Percentiles rank a stretch among this genome's conserved stretches.
Conservation (phyloP, 2,329 filamentous ascomycete species). For the Colletotrichum navitas region DNA sequence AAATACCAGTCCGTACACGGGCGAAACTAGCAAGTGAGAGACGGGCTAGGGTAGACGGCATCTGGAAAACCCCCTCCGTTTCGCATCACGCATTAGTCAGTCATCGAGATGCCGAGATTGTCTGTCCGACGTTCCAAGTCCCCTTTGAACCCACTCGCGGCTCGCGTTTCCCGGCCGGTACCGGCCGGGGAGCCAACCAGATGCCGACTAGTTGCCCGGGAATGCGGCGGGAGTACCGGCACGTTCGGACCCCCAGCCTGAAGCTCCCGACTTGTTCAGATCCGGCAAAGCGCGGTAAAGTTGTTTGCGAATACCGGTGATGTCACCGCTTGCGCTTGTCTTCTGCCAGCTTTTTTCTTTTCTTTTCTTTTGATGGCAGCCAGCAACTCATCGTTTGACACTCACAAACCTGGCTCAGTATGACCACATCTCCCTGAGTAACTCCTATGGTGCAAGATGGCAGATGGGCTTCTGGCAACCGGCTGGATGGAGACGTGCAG, state of each 20-base stretch:
- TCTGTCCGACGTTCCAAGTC: background rate
- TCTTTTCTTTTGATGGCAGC: no score
- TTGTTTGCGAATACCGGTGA: no score
- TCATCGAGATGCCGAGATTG: background rate
- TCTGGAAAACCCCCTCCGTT: background rate
- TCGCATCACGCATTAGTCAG: background rate
- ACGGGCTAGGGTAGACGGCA: background rate
- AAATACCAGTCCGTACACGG: background rate
- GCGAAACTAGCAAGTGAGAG: background rate
- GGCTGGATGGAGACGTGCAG: background rate
- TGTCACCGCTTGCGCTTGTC: no score
- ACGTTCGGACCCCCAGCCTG: no score
- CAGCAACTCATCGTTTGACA: background rate
- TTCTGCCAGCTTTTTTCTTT: no score
- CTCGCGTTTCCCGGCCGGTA: constrained; percentile 26
- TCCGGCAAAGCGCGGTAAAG: no score
- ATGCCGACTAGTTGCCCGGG: constrained; percentile 18
- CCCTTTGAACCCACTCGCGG: background rate
- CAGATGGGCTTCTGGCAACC: background rate
- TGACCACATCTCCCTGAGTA: no score
- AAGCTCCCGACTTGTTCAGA: no score
- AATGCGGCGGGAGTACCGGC: constrained; percentile 27
- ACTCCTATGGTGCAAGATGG: no score
- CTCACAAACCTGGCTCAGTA: background rate
- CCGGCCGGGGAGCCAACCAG: constrained; percentile 32